Conservation (phyloP, 2,329 filamentous ascomycete species). For the Fusarium longipes region DNA sequence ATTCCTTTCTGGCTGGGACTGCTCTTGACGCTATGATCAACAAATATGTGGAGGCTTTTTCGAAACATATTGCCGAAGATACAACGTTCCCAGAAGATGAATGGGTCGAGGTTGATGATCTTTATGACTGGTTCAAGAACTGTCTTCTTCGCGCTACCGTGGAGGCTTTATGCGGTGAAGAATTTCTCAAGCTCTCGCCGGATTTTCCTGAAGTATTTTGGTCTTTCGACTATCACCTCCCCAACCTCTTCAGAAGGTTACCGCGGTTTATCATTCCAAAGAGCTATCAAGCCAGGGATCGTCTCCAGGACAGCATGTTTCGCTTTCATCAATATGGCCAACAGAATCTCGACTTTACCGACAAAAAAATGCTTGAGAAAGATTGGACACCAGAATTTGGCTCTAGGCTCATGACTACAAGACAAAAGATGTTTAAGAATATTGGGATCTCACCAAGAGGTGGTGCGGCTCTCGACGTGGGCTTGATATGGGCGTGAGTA, state of each 20-base stretch:
- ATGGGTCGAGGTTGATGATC: constrained; percentile 29
- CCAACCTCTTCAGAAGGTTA: constrained; percentile 31
- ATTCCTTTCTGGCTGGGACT: constrained; percentile 6
- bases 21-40: constrained; percentile 10
- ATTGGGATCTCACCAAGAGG: constrained; percentile 25
- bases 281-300: constrained; percentile 33
- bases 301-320: constrained; percentile 11
- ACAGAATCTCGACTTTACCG: constrained; percentile 4
- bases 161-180: constrained; percentile 19
- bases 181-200: constrained; percentile 29
- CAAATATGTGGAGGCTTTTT: constrained; percentile 24
- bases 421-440: constrained; percentile 35
- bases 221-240: constrained; percentile 35
- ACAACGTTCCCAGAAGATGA: not conserved
- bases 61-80: constrained; percentile 9
- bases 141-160: constrained; percentile 18
- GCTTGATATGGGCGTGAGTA: constrained; percentile 42
- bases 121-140: constrained; percentile 29
- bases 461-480: constrained; percentile 37
- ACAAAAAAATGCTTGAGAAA: constrained; percentile 7
- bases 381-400: constrained; percentile 43
- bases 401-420: constrained; percentile 42
- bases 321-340: constrained; percentile 28
- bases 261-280: constrained; percentile 32
- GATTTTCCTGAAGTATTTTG: constrained; percentile 35